Evolutionary conservation across 495 filamentous ascomycete species (phyloP).

Genomic region (Aspergillus cavernicola): DNA sequence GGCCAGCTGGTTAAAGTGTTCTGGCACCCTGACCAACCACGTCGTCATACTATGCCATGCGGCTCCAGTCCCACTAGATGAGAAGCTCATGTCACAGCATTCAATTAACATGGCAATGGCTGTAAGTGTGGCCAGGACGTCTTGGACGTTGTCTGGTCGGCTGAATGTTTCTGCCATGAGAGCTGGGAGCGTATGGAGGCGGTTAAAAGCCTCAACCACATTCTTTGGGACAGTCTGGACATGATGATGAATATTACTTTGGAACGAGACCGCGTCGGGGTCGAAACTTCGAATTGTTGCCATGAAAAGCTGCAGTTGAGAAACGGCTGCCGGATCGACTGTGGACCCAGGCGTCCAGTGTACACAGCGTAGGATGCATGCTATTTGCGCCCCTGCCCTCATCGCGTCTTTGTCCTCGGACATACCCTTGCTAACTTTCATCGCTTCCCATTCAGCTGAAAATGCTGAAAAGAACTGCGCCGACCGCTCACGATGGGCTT

Average conservation of each 20-base stretch:
- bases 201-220: too few relatives aligned
- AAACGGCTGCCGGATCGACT: background rate
- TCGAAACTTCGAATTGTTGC: too few relatives aligned
- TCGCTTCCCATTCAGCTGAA: background rate
- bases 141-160: background rate
- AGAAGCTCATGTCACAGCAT: background rate
- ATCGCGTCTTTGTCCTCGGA: background rate
- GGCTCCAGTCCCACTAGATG: background rate
- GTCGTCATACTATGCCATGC: background rate
- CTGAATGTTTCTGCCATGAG: constrained; percentile 2
- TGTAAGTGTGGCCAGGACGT: background rate
- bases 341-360: background rate
- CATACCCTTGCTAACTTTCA: background rate
- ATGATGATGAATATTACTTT: too few relatives aligned
- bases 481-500: background rate
- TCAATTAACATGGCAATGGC: background rate
- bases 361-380: background rate
- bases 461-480: background rate
- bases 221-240: too few relatives aligned
- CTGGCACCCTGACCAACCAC: background rate
- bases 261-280: too few relatives aligned
- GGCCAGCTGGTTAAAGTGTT: background rate
- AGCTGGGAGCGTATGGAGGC: too few relatives aligned
- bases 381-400: background rate
- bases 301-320: too few relatives aligned